A percentile compares a stretch with the other conserved stretches of the same genome.
Conservation (phyloP, 805 yeast species). For the Tetrapisispora fleetii region DNA sequence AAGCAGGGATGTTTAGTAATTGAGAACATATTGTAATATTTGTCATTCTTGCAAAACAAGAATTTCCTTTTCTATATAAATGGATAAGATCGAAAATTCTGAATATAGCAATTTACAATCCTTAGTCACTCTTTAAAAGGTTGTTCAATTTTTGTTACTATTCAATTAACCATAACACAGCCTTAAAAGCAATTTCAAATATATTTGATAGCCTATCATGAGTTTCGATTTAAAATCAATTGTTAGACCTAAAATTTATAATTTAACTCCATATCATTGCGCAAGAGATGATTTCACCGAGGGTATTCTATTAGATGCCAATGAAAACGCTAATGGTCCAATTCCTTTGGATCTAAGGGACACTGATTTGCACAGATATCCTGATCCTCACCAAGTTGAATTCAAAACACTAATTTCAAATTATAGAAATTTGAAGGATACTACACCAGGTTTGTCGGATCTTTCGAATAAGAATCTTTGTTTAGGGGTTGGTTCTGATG, state of each 20-base stretch:
- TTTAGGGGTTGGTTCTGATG: constrained; percentile 96
- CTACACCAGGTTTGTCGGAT: constrained; percentile 15
- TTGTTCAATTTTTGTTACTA: too few relatives aligned
- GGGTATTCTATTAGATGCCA: constrained; percentile 88
- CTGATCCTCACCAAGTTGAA: constrained; percentile 87
- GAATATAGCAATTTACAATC: too few relatives aligned
- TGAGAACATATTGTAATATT: too few relatives aligned
- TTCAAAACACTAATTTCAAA: constrained; percentile 63
- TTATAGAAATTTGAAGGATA: constrained; percentile 44
- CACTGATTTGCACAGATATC: constrained; percentile 81
- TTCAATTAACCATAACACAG: too few relatives aligned
- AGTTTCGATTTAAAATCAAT: constrained; percentile 29
- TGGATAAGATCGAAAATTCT: neutral
- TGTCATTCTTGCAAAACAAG: too few relatives aligned
- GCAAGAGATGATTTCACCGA: constrained; percentile 91
- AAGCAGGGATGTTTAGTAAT: too few relatives aligned
- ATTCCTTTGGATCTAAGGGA: constrained; percentile 39
- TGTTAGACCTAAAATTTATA: constrained; percentile 76
- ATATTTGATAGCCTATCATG: constrained; percentile 7
- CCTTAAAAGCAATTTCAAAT: too few relatives aligned
- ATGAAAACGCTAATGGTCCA: constrained; percentile 92
- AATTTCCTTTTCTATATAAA: neutral
- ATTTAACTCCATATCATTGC: constrained; percentile 86
- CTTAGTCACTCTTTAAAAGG: too few relatives aligned
- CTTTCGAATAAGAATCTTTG: constrained; percentile 64